Evolutionary conservation across 1,284 basidiomycete species (phyloP).

Genomic region (Cutaneotrichosporon sp.): DNA sequence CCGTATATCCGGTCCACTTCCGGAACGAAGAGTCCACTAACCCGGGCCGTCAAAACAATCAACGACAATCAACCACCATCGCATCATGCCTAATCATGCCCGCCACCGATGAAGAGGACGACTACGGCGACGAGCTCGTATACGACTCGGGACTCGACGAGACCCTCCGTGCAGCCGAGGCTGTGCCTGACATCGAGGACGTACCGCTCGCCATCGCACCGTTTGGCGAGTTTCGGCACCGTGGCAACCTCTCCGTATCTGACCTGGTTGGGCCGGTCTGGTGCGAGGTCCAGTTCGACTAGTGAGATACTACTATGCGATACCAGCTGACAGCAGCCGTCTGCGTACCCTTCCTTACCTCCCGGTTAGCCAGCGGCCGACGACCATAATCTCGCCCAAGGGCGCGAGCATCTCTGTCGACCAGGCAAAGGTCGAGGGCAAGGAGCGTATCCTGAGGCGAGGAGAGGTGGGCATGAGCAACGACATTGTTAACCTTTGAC

Average conservation of each 20-base stretch:
- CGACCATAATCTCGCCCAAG: slow-evolving; percentile 61
- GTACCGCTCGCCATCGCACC: slow-evolving; percentile 25
- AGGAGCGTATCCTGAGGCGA: slow-evolving; percentile 61
- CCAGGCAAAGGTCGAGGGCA: slow-evolving; percentile 60
- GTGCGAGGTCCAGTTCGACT: slow-evolving; percentile 55
- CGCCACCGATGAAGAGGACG: slow-evolving; percentile 24
- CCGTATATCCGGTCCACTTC: background rate
- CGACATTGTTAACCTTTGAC: slow-evolving; percentile 9
- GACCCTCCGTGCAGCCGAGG: slow-evolving; percentile 30
- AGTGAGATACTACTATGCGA: slow-evolving; percentile 28
- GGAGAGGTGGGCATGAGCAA: slow-evolving; percentile 59
- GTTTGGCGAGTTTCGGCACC: slow-evolving; percentile 39
- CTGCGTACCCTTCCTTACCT: slow-evolving; percentile 56
- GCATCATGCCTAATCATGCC: slow-evolving; percentile 10
- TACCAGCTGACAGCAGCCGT: slow-evolving; percentile 31
- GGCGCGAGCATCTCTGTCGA: slow-evolving; percentile 69
- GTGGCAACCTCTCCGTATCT: slow-evolving; percentile 53
- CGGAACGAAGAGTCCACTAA: slow-evolving; percentile 2
- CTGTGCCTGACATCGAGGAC: slow-evolving; percentile 32
- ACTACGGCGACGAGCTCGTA: slow-evolving; percentile 35
- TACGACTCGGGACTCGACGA: slow-evolving; percentile 35
- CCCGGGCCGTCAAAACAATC: slow-evolving; percentile 5
- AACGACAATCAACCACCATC: background rate
- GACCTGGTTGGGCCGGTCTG: slow-evolving; percentile 59
- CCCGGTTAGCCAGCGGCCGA: slow-evolving; percentile 61